Evolutionary conservation across 2,329 filamentous ascomycete species (phyloP).

Genomic region (Pseudocercospora fijiensis): DNA sequence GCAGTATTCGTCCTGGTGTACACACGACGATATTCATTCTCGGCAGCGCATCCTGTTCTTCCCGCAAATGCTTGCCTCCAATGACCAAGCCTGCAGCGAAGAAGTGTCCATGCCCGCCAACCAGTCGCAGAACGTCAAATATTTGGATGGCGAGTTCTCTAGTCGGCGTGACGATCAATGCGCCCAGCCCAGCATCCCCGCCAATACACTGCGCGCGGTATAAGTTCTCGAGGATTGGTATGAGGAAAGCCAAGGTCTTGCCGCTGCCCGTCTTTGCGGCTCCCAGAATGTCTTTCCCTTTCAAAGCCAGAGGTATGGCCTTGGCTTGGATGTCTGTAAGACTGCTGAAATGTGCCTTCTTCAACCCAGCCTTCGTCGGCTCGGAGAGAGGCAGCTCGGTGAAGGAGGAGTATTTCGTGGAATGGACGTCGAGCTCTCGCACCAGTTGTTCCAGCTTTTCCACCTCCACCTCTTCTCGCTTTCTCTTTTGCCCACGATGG

Average conservation of each 20-base stretch:
- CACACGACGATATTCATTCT: conserved; percentile 98
- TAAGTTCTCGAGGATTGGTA: conserved; percentile 89
- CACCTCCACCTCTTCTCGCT: conserved; percentile 28
- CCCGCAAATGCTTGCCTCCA: conserved; percentile 84
- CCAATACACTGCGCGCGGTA: conserved; percentile 88
- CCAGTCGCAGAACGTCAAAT: conserved; percentile 87
- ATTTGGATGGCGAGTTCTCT: conserved; percentile 95
- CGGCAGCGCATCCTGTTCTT: conserved; percentile 78
- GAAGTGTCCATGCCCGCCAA: conserved; percentile 76
- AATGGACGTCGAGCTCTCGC: conserved; percentile 53
- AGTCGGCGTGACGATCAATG: conserved; percentile 89
- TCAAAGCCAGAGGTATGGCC: conserved; percentile 83
- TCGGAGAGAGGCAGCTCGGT: conserved; percentile 81
- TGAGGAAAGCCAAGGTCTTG: conserved; percentile 89
- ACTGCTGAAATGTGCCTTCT: conserved; percentile 82
- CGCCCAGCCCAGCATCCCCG: conserved; percentile 79
- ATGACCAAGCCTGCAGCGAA: conserved; percentile 94
- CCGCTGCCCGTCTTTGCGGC: conserved; percentile 94
- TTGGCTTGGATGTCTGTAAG: conserved; percentile 89
- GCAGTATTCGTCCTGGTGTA: conserved; percentile 90
- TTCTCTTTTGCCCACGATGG: conserved; percentile 34
- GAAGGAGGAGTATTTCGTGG: conserved; percentile 66
- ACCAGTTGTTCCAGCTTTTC: conserved; percentile 42
- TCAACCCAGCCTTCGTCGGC: conserved; percentile 74
- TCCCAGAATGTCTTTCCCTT: conserved; percentile 83